phyloP scores from a whole-genome alignment of 1,284 basidiomycete species.

The Thecaphora frezii region DNA sequence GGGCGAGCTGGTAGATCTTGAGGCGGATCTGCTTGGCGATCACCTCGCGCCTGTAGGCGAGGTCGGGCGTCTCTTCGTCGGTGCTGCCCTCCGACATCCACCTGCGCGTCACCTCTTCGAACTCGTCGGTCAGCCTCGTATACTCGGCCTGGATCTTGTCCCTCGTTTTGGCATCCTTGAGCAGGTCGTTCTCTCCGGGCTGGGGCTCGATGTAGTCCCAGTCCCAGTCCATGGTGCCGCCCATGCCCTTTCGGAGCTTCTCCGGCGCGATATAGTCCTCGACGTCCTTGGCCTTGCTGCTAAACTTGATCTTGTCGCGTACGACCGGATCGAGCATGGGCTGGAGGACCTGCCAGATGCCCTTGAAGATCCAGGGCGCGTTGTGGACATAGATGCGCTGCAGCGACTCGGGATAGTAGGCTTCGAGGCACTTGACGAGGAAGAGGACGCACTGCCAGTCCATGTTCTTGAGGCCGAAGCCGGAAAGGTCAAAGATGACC shows the following conservation, averaged over 20 bases:
- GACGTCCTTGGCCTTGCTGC: constrained; percentile 52
- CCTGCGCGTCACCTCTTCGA: constrained; percentile 43
- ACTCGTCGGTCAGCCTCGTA: constrained; percentile 46
- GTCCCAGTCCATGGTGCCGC: constrained; percentile 58
- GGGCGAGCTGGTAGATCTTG: constrained; percentile 53
- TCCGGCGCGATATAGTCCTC: constrained; percentile 44
- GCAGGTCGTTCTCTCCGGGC: constrained; percentile 50
- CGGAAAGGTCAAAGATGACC: constrained; percentile 56
- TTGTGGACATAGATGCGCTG: constrained; percentile 58
- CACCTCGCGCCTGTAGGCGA: constrained; percentile 47
- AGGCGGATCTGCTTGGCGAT: constrained; percentile 54
- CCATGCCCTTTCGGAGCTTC: constrained; percentile 57
- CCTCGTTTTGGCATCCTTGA: constrained; percentile 52
- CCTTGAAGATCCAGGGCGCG: constrained; percentile 59
- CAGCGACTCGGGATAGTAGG: constrained; percentile 58
- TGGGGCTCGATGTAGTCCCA: constrained; percentile 58
- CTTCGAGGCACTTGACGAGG: constrained; percentile 58
- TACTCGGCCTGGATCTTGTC: constrained; percentile 48
- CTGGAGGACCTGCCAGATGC: constrained; percentile 57
- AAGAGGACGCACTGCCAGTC: constrained; percentile 58
- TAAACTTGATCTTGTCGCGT: constrained; percentile 58
- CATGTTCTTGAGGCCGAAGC: constrained; percentile 59
- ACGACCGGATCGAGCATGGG: constrained; percentile 58
- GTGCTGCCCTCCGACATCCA: constrained; percentile 45
- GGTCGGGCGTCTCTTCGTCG: constrained; percentile 34